Evolutionary conservation across 495 filamentous ascomycete species (phyloP), one percentile per base, ranked within the genome.

Genomic region (Trichocladium antarcticum): DNA sequence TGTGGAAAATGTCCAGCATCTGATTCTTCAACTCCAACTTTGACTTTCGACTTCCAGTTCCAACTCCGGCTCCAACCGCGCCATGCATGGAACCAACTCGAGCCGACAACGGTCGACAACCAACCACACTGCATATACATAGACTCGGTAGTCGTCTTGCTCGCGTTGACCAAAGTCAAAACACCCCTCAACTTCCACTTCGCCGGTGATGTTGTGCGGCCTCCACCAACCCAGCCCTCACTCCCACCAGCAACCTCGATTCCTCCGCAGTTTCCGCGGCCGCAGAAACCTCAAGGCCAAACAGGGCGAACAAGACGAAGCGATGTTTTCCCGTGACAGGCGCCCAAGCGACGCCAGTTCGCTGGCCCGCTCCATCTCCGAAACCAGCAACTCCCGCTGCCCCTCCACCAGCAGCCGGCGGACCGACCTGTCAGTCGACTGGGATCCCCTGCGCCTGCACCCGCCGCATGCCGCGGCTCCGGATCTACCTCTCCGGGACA

Each of bases 401-500:
- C 56, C 57, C 3, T 58, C 62, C 5, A 61, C 55, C 11, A 50
- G 54, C 50, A 52, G 59, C 37, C 48, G 45, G 21, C 31, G 35
- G 36, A 34, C 56, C 27, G 60, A 61, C 5, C 29, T 51, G 15
- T 61, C 54, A 4, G 50, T 65, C 48, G 64, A 65, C 38, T 63
- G 58, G 56, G 58, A 67, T 45, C 64, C 64, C 28, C 50, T 67
- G n/a, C 51, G 64, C 1, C 47, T 62, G 12, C 62, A 67, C 47
- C 64, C 64, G 0, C 45, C 59, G 0, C 49, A 54, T 21, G 50
- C 58, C 7, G 40, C 40, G 24, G 53, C 38, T 17, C 48, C 53
- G 41, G 24, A 41, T 17, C 50, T 50, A 21, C 57, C 39, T 1
- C 50, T 54, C 22, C 44, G 24, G 15, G 47, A 51, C 34, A 38